Evolutionary conservation across 768 basidiomycete species (phyloP), one percentile per base, ranked within the genome.

Genomic region (Collybia sordida): DNA sequence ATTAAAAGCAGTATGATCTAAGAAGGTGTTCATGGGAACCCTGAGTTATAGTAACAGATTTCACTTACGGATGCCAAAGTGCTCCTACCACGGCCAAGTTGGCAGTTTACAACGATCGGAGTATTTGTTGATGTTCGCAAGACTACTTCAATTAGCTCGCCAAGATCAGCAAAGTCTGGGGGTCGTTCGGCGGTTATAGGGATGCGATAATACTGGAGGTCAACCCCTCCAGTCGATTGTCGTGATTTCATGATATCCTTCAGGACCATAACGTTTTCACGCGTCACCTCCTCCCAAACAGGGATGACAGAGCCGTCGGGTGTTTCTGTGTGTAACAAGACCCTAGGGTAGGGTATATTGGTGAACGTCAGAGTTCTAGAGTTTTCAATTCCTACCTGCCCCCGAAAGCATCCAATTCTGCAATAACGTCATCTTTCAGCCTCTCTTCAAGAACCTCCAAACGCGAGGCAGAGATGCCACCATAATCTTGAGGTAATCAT

Each of bases 101-200:
- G 97, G 59, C 95, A 97, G 61, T 98, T 99, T 28, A 99, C 80
- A 15, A 99, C 86, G 50, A 98, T 88, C 0, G 89, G 89, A 0
- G 88, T 87, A 34, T 81, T 78, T 18, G 79, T 75, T 6, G 86
- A 79, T 4, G 83, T 82, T 8, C 85, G 76, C 34, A 93, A 73
- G 23, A 90, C 85, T 1, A 94, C 77, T 17, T 90, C 85, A 51
- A 94, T 86, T 21, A 96, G 74, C 53, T 90, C 86, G 53, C 74
- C 83, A 42, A 90, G 71, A 59, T 90, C 88, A 19, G 81, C 67
- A 63, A 83, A 85, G 62, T 92, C 89, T 0, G 88, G 86, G 8
- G 87, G 75, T 31, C 80, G 85, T 65, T 98, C 95, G 0, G 95
- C 86, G 4, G 97, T 99, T 61, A 98, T 88, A 1, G 97, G 96